Evolutionary conservation across 768 basidiomycete genomes (phyloP).

Genomic region (Sarcodon aspratus): DNA sequence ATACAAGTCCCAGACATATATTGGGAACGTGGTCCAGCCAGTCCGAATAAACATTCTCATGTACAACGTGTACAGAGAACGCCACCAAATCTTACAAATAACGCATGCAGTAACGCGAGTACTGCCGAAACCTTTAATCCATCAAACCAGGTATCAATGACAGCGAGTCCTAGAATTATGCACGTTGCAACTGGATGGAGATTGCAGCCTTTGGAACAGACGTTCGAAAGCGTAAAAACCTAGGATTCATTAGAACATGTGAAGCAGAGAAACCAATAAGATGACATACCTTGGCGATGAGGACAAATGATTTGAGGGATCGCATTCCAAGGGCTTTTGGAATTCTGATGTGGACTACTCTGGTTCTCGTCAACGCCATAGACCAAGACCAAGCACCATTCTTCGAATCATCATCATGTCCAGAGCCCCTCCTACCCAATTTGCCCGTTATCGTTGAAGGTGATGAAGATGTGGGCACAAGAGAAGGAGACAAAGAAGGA

Average conservation of each 20-base stretch:
- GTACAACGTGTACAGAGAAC: too few species aligned
- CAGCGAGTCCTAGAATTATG: constrained; percentile 22
- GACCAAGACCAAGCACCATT: neutral
- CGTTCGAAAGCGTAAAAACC: constrained; percentile 11
- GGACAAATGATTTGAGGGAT: constrained; percentile 22
- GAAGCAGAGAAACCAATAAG: too few species aligned
- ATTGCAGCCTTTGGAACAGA: constrained; percentile 13
- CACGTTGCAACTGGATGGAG: constrained; percentile 15
- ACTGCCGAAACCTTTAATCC: constrained; percentile 22
- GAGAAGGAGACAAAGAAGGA: too few species aligned
- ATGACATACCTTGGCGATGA: constrained; percentile 22
- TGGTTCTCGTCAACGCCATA: neutral
- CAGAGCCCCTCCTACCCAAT: neutral
- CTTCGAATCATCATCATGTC: neutral
- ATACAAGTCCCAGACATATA: too few species aligned
- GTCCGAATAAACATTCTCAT: too few species aligned
- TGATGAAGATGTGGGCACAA: too few species aligned
- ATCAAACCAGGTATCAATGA: constrained; percentile 36
- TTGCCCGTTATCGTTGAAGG: neutral
- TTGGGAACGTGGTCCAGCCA: too few species aligned
- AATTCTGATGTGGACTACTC: constrained; percentile 3
- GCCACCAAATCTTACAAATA: constrained; percentile 9
- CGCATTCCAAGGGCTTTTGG: constrained; percentile 14
- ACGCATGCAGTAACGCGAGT: constrained; percentile 29
- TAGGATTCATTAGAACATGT: constrained; percentile 4